Conservation (phyloP, 805 yeast species). For the Tetrapisispora arboricola region DNA sequence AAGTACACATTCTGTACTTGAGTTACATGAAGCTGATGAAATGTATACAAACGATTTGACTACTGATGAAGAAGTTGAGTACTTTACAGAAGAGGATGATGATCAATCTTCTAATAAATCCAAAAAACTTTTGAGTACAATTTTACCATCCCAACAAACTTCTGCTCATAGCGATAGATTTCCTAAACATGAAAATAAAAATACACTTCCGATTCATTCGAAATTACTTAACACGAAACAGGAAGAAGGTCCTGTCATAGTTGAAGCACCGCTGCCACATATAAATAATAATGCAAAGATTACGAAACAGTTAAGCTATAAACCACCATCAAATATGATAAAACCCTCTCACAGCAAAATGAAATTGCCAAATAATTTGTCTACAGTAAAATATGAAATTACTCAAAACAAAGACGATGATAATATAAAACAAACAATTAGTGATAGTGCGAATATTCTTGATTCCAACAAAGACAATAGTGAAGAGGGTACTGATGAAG, state of each 20-base stretch:
- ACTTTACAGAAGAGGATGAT: constrained; percentile 31
- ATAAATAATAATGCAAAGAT: constrained; percentile 5
- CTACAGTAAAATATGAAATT: too few relatives aligned
- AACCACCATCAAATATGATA: constrained; percentile 6
- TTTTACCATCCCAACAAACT: constrained; percentile 1
- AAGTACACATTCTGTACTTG: constrained; percentile 22
- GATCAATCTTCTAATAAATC: constrained; percentile 1
- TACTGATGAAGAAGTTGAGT: constrained; percentile 34
- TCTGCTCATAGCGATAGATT: background rate
- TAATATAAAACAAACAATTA: background rate
- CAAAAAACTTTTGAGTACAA: background rate
- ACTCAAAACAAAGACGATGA: background rate
- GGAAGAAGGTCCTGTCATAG: background rate
- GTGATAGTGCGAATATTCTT: background rate
- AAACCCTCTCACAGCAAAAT: background rate
- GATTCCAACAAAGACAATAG: constrained; percentile 8
- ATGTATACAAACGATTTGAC: constrained; percentile 18
- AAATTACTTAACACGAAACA: background rate
- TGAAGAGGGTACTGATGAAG: constrained; percentile 15
- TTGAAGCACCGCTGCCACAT: background rate
- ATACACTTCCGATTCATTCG: background rate
- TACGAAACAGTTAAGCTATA: constrained; percentile 12
- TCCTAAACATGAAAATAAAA: background rate
- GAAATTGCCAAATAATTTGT: background rate
- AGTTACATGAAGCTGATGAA: constrained; percentile 19